Evolutionary conservation across 495 filamentous ascomycete species (phyloP), one percentile per base, ranked within the genome.

Genomic region (Immersiella caudata): DNA sequence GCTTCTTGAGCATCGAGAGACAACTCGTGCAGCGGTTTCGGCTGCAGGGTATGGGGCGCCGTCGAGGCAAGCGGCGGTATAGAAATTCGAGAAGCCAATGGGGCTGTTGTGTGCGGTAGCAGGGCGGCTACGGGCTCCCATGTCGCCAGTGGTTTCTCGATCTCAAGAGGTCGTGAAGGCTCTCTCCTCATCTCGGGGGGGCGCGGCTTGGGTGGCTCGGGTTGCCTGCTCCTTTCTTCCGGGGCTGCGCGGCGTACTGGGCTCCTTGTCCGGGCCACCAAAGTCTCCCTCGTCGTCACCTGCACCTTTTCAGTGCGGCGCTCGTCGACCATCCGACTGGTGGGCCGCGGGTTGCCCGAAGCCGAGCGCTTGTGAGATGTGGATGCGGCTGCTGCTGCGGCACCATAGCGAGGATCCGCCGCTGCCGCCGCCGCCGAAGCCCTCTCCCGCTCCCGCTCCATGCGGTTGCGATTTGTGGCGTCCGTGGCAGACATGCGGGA

Each of bases 111-210:
- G 66, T 94, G 92, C 58, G 93, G 87, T 52, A 94, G 84, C 20
- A 99, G 80, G 1, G 86, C 89, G 18, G 87, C 96, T 71, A 93
- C 88, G 1, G 95, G 95, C 67, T 87, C 88, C 95, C 95, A 99
- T 64, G 74, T 67, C 65, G 64, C 51, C 9, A 67, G 63, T 6
- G 67, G 62, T 63, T 75, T 72, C 65, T 74, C 72, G 67, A 22
- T 9, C 33, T 65, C 62, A 1, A 25, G 20, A 2, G 62, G 36
- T 16, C 62, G 62, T 35, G 61, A 25, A 18, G 25, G 51, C n/a
- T 78, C 80, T 76, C 72, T 85, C 65, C 75, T 80, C 70, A 75
- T 75, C 22, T 86, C 76, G 66, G 77, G 36, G 71, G 78, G 72
- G 69, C 76, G 86, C 79, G 75, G 79, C 72, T 74, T 88, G 71